phyloP scores from a whole-genome alignment of 305 asterid genomes.

The Euphrasia arctica region DNA sequence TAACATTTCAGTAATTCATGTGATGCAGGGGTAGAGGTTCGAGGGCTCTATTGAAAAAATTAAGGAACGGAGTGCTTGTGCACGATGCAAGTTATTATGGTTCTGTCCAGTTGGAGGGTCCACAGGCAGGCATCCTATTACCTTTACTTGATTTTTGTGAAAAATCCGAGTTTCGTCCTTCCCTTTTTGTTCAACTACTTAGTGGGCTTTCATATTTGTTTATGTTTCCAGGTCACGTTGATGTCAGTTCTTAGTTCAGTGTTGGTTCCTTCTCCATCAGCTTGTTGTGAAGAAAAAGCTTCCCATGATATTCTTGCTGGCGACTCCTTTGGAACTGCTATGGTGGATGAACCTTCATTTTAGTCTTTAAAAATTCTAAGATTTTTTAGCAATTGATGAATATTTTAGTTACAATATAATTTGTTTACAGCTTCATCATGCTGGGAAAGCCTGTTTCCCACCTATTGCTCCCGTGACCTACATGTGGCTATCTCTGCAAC shows the following conservation, averaged over 20 bases:
- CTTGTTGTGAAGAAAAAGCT: slow-evolving; percentile 35
- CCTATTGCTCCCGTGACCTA: slow-evolving; percentile 52
- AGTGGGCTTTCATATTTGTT: slow-evolving; percentile 22
- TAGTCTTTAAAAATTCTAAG: neutral
- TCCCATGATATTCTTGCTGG: slow-evolving; percentile 52
- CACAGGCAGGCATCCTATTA: neutral
- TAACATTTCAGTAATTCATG: slow-evolving; percentile 18
- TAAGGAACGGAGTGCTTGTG: slow-evolving; percentile 1
- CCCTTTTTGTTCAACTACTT: neutral
- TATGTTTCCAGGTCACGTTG: slow-evolving; percentile 49
- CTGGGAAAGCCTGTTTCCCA: slow-evolving; percentile 37
- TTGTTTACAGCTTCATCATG: slow-evolving; percentile 62
- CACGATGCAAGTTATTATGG: slow-evolving; percentile 14
- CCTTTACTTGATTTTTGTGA: neutral
- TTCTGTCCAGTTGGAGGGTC: slow-evolving; percentile 28
- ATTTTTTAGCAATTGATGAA: slow-evolving; percentile 16
- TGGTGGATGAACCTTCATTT: slow-evolving; percentile 44
- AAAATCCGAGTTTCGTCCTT: neutral
- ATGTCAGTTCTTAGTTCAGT: slow-evolving; percentile 50
- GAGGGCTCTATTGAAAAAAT: slow-evolving; percentile 48
- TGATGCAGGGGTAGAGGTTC: slow-evolving; percentile 88
- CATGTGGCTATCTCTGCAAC: slow-evolving; percentile 36
- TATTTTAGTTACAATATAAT: slow-evolving; percentile 23
- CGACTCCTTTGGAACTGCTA: slow-evolving; percentile 54
- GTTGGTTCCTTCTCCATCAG: slow-evolving; percentile 52